Evolutionary conservation across 192 early-diverging fungal species (phyloP).

Genomic region (Geosiphon pyriformis): DNA sequence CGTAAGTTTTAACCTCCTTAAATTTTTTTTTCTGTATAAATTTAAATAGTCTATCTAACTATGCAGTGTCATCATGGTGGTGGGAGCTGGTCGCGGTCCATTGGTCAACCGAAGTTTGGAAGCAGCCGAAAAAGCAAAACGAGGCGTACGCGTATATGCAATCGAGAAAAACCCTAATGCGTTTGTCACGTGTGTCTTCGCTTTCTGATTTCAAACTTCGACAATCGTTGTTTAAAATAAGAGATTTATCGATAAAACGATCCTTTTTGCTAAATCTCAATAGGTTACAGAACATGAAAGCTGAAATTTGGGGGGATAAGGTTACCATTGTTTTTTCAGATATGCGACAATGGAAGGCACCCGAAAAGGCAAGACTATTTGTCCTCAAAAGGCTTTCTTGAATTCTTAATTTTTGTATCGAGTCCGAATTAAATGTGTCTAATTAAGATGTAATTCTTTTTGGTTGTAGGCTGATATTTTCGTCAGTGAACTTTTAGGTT

Average conservation of each 20-base stretch:
- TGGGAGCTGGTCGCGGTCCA: constrained; percentile 94
- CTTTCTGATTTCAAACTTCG: neutral
- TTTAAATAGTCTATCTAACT: neutral
- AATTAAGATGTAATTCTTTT: neutral
- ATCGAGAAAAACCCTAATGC: constrained; percentile 98
- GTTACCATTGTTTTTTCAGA: constrained; percentile 85
- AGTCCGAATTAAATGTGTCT: neutral
- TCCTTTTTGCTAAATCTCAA: neutral
- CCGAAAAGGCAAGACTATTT: constrained; percentile 47
- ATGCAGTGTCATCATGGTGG: constrained; percentile 76
- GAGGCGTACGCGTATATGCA: constrained; percentile 69
- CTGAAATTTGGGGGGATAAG: constrained; percentile 65
- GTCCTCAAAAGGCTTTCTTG: constrained; percentile 16
- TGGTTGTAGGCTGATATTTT: constrained; percentile 73
- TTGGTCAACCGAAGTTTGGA: constrained; percentile 82
- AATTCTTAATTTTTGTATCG: constrained; percentile 1
- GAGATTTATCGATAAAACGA: neutral
- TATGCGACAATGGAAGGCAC: constrained; percentile 79
- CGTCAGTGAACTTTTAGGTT: constrained; percentile 93
- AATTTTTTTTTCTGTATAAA: constrained; percentile 4
- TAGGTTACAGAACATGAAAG: constrained; percentile 73
- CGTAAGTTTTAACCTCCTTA: constrained; percentile 6
- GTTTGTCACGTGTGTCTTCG: constrained; percentile 61
- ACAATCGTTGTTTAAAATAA: neutral
- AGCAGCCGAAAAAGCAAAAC: constrained; percentile 60